These are phyloP conservation scores for Coriaria nepalensis DNA, from an alignment of 306 rosid species.

Conservation along the genomic window DNA sequence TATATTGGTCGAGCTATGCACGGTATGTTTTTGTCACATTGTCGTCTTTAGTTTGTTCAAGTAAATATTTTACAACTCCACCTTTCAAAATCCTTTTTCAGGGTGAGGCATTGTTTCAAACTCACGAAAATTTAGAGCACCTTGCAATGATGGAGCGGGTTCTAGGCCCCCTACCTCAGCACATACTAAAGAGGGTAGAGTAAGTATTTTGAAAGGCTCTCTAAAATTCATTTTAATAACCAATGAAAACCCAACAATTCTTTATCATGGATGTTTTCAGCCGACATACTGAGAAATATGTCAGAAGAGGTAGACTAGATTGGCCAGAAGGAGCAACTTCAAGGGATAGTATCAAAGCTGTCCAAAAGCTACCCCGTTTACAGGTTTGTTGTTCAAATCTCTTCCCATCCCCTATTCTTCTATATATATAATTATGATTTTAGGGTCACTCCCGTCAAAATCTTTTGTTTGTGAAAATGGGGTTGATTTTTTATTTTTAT, in stretches of 20 bases:
- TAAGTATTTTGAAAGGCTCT: constrained; percentile 18
- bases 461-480: neutral
- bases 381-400: constrained; percentile 35
- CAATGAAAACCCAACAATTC: neutral
- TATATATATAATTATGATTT: neutral
- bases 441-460: neutral
- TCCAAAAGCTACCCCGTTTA: constrained; percentile 63
- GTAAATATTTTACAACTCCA: too few relatives aligned
- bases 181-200: constrained; percentile 63
- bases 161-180: constrained; percentile 59
- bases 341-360: constrained; percentile 86
- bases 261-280: constrained; percentile 19
- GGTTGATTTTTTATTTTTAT: neutral
- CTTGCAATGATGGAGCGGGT: constrained; percentile 98
- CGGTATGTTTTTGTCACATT: constrained; percentile 26
- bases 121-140: constrained; percentile 93
- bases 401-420: neutral
- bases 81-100: constrained; percentile 1
- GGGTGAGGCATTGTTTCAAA: constrained; percentile 97
- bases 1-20: constrained; percentile 84
- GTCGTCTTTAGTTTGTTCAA: too few relatives aligned
- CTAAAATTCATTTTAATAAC: neutral
- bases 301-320: constrained; percentile 70
- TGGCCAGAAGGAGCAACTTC: constrained; percentile 92
- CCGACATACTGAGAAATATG: constrained; percentile 81